Percentiles rank a stretch among this genome's conserved stretches.
Conservation (phyloP, 2,329 filamentous ascomycete species). For the Trichoderma sp. region DNA sequence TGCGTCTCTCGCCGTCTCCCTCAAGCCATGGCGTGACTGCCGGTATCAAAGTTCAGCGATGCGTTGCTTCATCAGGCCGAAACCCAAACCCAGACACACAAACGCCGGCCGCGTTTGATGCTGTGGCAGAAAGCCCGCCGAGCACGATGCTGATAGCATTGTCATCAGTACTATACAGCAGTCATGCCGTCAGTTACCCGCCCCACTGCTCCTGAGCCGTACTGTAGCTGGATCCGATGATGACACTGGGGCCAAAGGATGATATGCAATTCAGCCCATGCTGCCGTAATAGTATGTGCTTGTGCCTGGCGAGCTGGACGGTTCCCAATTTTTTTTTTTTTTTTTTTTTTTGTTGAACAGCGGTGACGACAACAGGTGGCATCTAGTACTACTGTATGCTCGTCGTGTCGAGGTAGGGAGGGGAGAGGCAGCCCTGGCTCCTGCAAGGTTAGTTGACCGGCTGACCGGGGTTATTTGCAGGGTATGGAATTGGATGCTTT, state of each 20-base stretch:
- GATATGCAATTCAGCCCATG: background rate
- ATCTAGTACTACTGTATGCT: background rate
- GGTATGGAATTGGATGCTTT: constrained; percentile 16
- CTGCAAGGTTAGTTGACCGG: constrained; percentile 15
- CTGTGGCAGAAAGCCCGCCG: background rate
- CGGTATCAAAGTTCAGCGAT: constrained; percentile 3
- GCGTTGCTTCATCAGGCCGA: constrained; percentile 1
- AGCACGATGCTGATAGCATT: background rate
- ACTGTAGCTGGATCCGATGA: background rate
- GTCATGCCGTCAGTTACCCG: background rate
- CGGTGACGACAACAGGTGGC: constrained; percentile 5
- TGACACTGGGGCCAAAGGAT: background rate
- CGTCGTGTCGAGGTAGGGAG: constrained; percentile 9
- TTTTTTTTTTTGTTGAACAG: constrained; percentile 5
- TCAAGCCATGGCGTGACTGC: constrained; percentile 11
- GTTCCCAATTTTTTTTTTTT: background rate
- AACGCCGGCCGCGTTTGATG: background rate
- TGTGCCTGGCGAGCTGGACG: constrained; percentile 6
- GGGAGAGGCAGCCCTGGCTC: constrained; percentile 7
- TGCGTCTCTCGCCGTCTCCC: background rate
- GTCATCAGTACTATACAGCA: background rate
- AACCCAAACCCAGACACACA: background rate
- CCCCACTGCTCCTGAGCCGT: constrained; percentile 7
- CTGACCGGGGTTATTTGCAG: constrained; percentile 13
- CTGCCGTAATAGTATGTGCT: too few relatives aligned